phyloP scores from a whole-genome alignment of 2,329 filamentous ascomycete species.

The Plenodomus tracheiphilus region DNA sequence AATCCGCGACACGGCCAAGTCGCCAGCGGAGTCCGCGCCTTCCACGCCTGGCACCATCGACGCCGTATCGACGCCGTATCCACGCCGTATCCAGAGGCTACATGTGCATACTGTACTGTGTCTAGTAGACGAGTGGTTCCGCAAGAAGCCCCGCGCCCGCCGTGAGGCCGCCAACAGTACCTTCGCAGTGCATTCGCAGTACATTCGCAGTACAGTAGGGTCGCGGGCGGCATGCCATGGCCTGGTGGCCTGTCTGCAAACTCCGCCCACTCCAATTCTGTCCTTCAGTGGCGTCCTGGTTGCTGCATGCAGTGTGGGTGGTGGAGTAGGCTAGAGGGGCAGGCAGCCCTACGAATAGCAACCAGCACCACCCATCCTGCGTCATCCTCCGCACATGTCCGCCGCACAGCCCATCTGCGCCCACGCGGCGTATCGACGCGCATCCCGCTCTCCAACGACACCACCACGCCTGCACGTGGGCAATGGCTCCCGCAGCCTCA shows the following conservation, averaged over 20 bases:
- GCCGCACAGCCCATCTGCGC: constrained; percentile 5
- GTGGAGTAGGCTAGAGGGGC: constrained; percentile 6
- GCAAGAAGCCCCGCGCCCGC: no score
- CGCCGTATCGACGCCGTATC: no score
- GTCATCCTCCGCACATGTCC: constrained; percentile 12
- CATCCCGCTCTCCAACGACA: no score
- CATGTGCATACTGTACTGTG: neutral
- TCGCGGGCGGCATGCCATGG: no score
- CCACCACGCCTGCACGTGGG: no score
- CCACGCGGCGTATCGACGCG: neutral
- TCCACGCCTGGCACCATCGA: neutral
- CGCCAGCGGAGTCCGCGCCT: neutral
- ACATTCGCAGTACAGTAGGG: no score
- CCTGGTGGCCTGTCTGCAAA: neutral
- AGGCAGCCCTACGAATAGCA: constrained; percentile 11
- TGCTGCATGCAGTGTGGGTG: constrained; percentile 12
- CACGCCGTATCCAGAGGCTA: no score
- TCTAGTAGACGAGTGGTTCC: no score
- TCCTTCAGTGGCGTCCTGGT: neutral
- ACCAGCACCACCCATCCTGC: constrained; percentile 6
- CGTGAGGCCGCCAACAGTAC: no score
- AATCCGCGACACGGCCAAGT: neutral
- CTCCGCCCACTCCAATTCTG: no score
- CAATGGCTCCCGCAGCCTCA: constrained; percentile 17
- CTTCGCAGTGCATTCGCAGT: no score